phyloP scores from a whole-genome alignment of 192 early-diverging fungal species.

The Coemansia sp. region DNA sequence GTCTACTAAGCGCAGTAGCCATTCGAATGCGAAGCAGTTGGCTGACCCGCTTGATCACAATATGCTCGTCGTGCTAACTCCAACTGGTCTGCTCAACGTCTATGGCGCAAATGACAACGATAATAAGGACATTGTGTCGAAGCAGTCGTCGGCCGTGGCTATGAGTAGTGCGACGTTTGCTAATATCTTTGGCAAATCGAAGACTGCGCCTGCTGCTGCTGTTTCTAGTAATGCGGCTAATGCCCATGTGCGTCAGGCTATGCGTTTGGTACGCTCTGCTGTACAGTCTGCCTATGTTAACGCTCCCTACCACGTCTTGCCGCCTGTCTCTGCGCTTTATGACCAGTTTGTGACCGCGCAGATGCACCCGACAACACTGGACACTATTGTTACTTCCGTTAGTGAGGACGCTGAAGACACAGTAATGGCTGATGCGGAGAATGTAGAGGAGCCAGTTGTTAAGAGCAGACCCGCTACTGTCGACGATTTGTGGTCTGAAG shows the following conservation, averaged over 20 bases:
- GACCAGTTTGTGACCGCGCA: slow-evolving; percentile 55
- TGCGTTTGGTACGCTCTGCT: slow-evolving; percentile 53
- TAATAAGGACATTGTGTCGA: not conserved
- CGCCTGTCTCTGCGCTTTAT: slow-evolving; percentile 57
- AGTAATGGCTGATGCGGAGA: not conserved
- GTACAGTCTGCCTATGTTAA: slow-evolving; percentile 51
- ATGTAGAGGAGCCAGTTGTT: not conserved
- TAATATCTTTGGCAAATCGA: slow-evolving; percentile 36
- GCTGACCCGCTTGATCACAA: slow-evolving; percentile 28
- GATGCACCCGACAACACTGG: slow-evolving; percentile 10
- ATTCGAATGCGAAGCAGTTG: slow-evolving; percentile 14
- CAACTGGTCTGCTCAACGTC: slow-evolving; percentile 31
- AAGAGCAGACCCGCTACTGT: not conserved
- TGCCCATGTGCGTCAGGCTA: slow-evolving; percentile 27
- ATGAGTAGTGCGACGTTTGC: slow-evolving; percentile 40
- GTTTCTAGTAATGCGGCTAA: not conserved
- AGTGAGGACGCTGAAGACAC: slow-evolving; percentile 3
- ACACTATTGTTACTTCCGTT: not conserved
- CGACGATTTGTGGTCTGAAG: not conserved
- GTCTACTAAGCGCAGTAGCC: slow-evolving; percentile 6
- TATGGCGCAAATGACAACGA: slow-evolving; percentile 18
- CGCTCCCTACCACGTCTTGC: slow-evolving; percentile 61
- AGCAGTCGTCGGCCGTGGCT: slow-evolving; percentile 3
- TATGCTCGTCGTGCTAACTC: slow-evolving; percentile 36
- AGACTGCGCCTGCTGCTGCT: not conserved